phyloP scores from a whole-genome alignment of 164 flowering plant species.

The Piper betle region DNA sequence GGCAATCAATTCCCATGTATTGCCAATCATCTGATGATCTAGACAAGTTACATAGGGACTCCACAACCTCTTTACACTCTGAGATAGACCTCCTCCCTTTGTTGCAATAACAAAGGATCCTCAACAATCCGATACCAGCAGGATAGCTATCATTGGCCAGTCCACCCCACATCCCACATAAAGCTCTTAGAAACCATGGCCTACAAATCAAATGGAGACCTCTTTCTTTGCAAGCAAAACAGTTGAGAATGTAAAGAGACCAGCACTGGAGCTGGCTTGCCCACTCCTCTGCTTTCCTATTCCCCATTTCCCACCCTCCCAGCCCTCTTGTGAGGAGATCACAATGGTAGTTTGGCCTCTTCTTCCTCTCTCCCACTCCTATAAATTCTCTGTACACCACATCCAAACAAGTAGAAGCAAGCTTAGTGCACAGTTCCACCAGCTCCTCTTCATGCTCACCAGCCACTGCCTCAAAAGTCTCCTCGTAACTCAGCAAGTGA shows the following conservation, averaged over 20 bases:
- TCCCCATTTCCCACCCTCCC: slow-evolving; percentile 55
- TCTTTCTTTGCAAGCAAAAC: slow-evolving; percentile 54
- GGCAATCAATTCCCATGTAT: slow-evolving; percentile 74
- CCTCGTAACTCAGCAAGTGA: slow-evolving; percentile 60
- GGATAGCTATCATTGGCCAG: slow-evolving; percentile 45
- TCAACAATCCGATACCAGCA: slow-evolving; percentile 52
- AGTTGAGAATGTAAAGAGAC: slow-evolving; percentile 57
- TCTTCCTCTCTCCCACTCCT: slow-evolving; percentile 21
- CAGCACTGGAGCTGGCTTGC: slow-evolving; percentile 83
- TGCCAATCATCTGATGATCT: slow-evolving; percentile 93
- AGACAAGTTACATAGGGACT: slow-evolving; percentile 45
- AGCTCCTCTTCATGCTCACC: slow-evolving; percentile 29
- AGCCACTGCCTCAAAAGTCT: slow-evolving; percentile 39
- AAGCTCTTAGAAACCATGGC: slow-evolving; percentile 30
- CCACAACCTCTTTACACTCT: slow-evolving; percentile 23
- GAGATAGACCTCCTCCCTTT: slow-evolving; percentile 42
- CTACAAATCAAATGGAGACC: slow-evolving; percentile 38
- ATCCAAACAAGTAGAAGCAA: slow-evolving; percentile 40
- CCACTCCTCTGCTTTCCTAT: slow-evolving; percentile 79
- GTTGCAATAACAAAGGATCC: slow-evolving; percentile 52
- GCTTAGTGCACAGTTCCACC: slow-evolving; percentile 32
- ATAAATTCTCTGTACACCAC: slow-evolving; percentile 38
- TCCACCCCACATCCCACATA: slow-evolving; percentile 77
- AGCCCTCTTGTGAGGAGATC: slow-evolving; percentile 66
- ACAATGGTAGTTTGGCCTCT: slow-evolving; percentile 45